Evolutionary conservation across 2,329 filamentous ascomycete genomes (phyloP), one percentile per base, ranked within the genome.

Genomic region (Scopulariopsis brevicaulis): DNA sequence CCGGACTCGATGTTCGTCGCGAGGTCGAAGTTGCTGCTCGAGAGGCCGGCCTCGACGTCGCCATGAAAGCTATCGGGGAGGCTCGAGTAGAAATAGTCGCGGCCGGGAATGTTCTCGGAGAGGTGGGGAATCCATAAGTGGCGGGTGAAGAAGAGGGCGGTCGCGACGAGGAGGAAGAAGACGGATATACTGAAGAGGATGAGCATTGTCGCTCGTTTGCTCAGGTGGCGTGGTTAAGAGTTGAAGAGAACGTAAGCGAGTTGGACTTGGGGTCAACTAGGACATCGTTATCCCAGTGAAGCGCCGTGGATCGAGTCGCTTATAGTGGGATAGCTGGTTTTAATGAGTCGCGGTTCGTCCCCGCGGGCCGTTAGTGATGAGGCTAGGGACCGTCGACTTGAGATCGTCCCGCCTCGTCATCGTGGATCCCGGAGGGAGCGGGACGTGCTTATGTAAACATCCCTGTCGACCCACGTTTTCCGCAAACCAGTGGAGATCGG

Each of bases 1-100:
- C 88, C 89, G 14, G 81, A 82, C 59, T 86, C 85, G 37, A 99
- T 77, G 68, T 99, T 99, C 62, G 80, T 82, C 11, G 79, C 75
- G 28, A 99, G 81, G 67, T 96, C 88, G 70, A 99, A 99, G 58
- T 86, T 89, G 58, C 80, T 81, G 60, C 88, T 93, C 50, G 86
- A 87, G 32, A 99, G 81, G 22, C 94, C 94, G 18, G 89, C 86
- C 71, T 96, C 93, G 59, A 94, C 86, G 73, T 99, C 94, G 63
- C 81, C 84, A 51, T 84, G 78, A 74, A 97, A 99, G 55, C 82
- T 85, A 18, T 79, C 78, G 0, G 90, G 89, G 1, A 97, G 82
- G 35, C 83, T 86, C 56, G 85, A 79, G 76, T 97, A 96, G 65
- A 90, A 73, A 69, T 86, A 85, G 61, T 80, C 73, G 62, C 78